Base-by-base conservation (phyloP, 2,329 filamentous ascomycete species). In the Xylariaceae sp. region DNA sequence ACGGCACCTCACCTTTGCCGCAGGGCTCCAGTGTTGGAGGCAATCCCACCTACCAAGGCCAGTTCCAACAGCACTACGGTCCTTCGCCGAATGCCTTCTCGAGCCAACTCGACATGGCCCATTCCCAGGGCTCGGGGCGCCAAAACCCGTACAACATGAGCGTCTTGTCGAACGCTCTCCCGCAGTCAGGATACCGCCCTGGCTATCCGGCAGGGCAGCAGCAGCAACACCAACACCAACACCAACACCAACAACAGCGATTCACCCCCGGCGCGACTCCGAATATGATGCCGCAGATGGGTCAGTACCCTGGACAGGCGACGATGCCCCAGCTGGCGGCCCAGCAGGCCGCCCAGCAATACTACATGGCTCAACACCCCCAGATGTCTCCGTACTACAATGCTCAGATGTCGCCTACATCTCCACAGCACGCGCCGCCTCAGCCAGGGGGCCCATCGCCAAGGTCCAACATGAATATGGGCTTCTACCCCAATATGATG, bases 261-360 rank as follows among this genome's bases (percentile, higher is more conserved):
- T 61, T 54, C 41, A 51, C 51, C 36, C 39, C 48, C 24, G 40
- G 46, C 22, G 42, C 47, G 17, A 57, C 63, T 14, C 52, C 59
- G n/a, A 50, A 53, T 9, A 55, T 64, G 46, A 55, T 65, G 35
- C 58, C 53, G n/a, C 60, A 56, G 24, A 59, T 67, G 46, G 40
- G 57, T 13, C 64, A 63, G 25, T 72, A 60, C 36, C 51, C 55
- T 10, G 53, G 53, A 1, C 63, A 63, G 36, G 45, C 50, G 7
- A 41, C 52, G 16, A 58, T 70, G 44, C 42, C 47, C n/a, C 49
- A 56, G 12, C 50, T 67, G 38, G 39, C 55, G 15, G 54, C 50
- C n/a, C 65, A 66, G 13, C n/a, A n/a, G n/a, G n/a, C n/a, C n/a
- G n/a, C n/a, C n/a, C 67, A 68, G 30, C 60, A 60, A 16, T 75